A percentile compares a stretch with the other conserved stretches of the same genome.
Conservation (phyloP, 2,329 filamentous ascomycete genomes). For the Hypoxylon sp. region DNA sequence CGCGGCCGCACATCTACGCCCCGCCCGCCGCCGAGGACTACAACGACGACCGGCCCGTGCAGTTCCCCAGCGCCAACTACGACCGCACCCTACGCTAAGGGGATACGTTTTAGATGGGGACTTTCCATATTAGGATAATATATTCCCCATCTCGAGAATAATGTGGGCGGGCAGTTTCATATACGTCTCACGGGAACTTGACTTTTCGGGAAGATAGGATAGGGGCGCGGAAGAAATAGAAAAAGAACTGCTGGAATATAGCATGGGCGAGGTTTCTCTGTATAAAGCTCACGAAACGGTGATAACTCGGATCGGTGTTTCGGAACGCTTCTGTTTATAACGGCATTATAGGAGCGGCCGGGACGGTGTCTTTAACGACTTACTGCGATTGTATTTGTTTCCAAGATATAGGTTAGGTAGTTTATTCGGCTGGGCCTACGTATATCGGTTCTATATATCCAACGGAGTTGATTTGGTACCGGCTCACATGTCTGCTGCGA, state of each 20-base stretch:
- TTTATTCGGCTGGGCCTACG: no score
- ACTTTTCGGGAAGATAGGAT: no score
- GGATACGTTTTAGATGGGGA: conserved; percentile 8
- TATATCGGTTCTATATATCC: conserved; percentile 22
- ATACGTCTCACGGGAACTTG: no score
- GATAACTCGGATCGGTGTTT: conserved; percentile 35
- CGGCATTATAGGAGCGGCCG: conserved; percentile 34
- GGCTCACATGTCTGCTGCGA: background rate
- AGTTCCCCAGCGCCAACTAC: conserved; percentile 67
- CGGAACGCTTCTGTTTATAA: conserved; percentile 32
- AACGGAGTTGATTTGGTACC: conserved; percentile 2
- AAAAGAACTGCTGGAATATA: conserved; percentile 10
- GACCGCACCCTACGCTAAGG: conserved; percentile 55
- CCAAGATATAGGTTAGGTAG: no score
- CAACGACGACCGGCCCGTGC: conserved; percentile 56
- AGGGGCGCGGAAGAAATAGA: background rate
- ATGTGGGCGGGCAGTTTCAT: background rate
- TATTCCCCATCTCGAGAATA: no score
- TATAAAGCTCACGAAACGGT: conserved; percentile 15
- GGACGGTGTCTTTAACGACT: conserved; percentile 32
- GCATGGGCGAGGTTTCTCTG: conserved; percentile 20
- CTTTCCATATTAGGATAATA: conserved; percentile 13
- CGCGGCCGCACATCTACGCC: conserved; percentile 47
- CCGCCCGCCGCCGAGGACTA: conserved; percentile 54
- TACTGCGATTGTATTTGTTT: conserved; percentile 22